Base-by-base conservation (phyloP, 306 rosid species). In the Arachis hypogaea region DNA sequence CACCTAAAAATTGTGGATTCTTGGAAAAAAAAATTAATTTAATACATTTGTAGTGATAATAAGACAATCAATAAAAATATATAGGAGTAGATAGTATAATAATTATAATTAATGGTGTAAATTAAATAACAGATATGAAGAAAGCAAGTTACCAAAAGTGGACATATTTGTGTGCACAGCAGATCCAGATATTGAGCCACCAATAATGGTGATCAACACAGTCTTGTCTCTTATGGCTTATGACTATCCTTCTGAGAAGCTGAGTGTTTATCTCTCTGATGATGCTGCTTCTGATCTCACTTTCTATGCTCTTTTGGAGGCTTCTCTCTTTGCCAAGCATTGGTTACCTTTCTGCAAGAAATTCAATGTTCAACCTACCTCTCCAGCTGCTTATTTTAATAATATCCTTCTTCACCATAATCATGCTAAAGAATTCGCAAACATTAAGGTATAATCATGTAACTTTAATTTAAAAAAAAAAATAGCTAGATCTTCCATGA, bases 151-250 rank as follows among this genome's bases (percentile, higher is more conserved):
- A 57, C 91, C 91, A 1, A 58, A 79, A 11, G 91, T 86, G 67
- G 96, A 90, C 62, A 55, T 88, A 50, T 88, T 82, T 69, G 91
- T 90, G 75, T 88, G 91, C 81, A 88, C 96, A 2, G 93, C 93
- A 8, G 96, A 90, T 38, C 82, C 89, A 7, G 76, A 14, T n/a
- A 63, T 79, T 22, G 96, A 88, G 79, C 93, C 96, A 8, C 81
- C 91, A 0, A 6, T 78, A 54, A 88, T 90, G 87, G 93, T 81
- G 63, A 80, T 86, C 6, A 88, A 85, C 78, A 90, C 93, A 2
- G 84, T 88, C 7, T 6, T 90, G 49, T 90, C 93, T 22, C 80
- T 83, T 0, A 88, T 88, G 96, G 85, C 91, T 1, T 90, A 85
- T 7, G 90, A 90, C 4, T 90, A 90, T 50, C 93, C 93, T 41